Evolutionary conservation across 2,329 filamentous ascomycete genomes (phyloP).

Genomic region (Fusarium fujikuroi): DNA sequence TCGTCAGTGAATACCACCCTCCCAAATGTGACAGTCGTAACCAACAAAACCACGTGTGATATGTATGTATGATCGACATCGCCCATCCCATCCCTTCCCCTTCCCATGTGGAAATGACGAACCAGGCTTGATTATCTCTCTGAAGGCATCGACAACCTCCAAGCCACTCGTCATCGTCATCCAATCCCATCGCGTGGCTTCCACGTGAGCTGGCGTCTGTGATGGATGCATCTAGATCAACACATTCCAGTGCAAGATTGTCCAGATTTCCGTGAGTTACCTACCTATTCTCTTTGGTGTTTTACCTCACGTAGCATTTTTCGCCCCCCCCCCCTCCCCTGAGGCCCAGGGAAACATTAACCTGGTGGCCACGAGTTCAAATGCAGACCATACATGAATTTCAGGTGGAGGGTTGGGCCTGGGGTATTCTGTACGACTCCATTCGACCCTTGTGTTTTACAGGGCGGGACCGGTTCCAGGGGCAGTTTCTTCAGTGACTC

Average conservation of each 20-base stretch:
- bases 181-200: constrained; percentile 3
- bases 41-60: constrained; percentile 20
- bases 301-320: background rate
- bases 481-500: background rate
- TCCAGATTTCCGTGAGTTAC: background rate
- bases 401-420: background rate
- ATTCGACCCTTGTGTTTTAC: background rate
- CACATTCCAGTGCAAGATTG: constrained; percentile 7
- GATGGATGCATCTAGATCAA: background rate
- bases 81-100: constrained; percentile 2
- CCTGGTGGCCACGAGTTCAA: constrained; percentile 1
- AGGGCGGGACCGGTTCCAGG: background rate
- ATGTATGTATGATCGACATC: constrained; percentile 14
- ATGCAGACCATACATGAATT: background rate
- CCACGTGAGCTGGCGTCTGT: background rate
- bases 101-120: constrained; percentile 27
- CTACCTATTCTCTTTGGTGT: constrained; percentile 6
- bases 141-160: background rate
- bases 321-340: background rate
- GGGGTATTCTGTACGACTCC: background rate
- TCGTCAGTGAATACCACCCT: background rate
- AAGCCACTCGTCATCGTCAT: background rate
- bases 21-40: constrained; percentile 10
- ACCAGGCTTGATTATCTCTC: background rate
- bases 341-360: background rate